phyloP scores from a whole-genome alignment of 352 stramenopile genomes.

The Pythium aristosporum region DNA sequence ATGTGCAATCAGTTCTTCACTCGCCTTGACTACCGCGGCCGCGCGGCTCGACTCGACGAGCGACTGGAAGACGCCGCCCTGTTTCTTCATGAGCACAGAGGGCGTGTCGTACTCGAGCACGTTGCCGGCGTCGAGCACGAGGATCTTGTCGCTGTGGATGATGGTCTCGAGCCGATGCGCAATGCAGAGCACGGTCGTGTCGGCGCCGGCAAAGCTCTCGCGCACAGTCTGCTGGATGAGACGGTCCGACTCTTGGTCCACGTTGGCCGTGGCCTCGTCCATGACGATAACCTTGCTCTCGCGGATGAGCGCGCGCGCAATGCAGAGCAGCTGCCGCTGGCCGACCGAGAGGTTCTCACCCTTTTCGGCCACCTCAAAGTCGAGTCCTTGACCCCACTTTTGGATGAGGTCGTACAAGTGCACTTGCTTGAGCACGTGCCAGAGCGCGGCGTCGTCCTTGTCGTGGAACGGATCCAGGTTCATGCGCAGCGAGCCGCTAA shows the following conservation, averaged over 20 bases:
- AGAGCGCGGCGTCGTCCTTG: conserved; percentile 58
- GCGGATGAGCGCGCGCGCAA: conserved; percentile 86
- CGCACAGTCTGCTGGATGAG: conserved; percentile 72
- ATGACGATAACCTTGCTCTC: conserved; percentile 88
- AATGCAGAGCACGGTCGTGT: conserved; percentile 90
- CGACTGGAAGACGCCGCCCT: conserved; percentile 43
- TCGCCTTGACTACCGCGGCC: background rate
- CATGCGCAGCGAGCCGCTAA: conserved; percentile 76
- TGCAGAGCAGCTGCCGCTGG: conserved; percentile 90
- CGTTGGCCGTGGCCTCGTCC: conserved; percentile 90
- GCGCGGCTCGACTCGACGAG: conserved; percentile 35
- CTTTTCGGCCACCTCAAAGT: conserved; percentile 82
- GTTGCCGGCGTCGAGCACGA: conserved; percentile 85
- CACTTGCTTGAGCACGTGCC: conserved; percentile 54
- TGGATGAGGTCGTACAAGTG: conserved; percentile 50
- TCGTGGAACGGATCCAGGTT: conserved; percentile 90
- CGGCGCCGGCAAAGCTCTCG: conserved; percentile 57
- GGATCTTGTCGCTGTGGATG: conserved; percentile 87
- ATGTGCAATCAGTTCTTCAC: background rate
- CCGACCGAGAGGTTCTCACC: conserved; percentile 91
- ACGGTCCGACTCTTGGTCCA: conserved; percentile 68
- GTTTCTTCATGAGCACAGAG: conserved; percentile 63
- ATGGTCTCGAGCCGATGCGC: conserved; percentile 95
- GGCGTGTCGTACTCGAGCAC: conserved; percentile 88
- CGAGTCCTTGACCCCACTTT: conserved; percentile 41